Evolutionary conservation across 208 protist genomes (phyloP).

Genomic region (Trypanosoma theileri): DNA sequence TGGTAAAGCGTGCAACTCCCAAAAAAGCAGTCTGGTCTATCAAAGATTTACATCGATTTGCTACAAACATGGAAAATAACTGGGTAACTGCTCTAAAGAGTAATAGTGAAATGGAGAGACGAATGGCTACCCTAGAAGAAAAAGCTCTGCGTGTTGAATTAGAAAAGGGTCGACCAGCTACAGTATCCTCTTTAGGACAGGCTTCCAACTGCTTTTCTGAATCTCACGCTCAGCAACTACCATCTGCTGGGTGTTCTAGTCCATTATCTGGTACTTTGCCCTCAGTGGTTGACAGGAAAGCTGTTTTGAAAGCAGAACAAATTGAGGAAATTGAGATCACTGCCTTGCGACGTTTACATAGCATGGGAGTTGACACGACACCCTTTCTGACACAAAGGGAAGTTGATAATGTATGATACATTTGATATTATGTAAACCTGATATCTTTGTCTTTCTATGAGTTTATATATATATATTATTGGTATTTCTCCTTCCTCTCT

Average conservation of each 20-base stretch:
- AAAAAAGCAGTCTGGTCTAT: conserved; percentile 51
- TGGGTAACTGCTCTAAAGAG: conserved; percentile 68
- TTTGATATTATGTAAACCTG: not conserved
- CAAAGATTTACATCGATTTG: conserved; percentile 67
- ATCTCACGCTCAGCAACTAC: not conserved
- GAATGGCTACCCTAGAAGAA: conserved; percentile 56
- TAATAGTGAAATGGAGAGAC: conserved; percentile 61
- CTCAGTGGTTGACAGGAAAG: conserved; percentile 7
- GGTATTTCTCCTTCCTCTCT: not conserved
- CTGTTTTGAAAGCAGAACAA: conserved; percentile 65
- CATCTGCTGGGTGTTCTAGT: not conserved
- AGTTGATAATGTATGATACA: conserved; percentile 8
- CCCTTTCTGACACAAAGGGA: conserved; percentile 29
- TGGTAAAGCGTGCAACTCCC: conserved; percentile 39
- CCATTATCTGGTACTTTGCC: not conserved
- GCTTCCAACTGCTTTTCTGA: not conserved
- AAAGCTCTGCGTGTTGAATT: conserved; percentile 39
- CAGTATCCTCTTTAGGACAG: conserved; percentile 1
- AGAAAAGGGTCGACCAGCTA: conserved; percentile 11
- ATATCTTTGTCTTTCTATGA: not conserved
- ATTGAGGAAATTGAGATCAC: conserved; percentile 70
- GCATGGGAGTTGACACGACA: conserved; percentile 62
- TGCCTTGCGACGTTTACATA: conserved; percentile 54
- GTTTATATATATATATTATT: no score
- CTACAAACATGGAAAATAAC: conserved; percentile 72